These are phyloP conservation scores for Nannizziopsis arthrosporioides DNA, from an alignment of 2,329 filamentous ascomycete genomes.

Conservation along the genomic window DNA sequence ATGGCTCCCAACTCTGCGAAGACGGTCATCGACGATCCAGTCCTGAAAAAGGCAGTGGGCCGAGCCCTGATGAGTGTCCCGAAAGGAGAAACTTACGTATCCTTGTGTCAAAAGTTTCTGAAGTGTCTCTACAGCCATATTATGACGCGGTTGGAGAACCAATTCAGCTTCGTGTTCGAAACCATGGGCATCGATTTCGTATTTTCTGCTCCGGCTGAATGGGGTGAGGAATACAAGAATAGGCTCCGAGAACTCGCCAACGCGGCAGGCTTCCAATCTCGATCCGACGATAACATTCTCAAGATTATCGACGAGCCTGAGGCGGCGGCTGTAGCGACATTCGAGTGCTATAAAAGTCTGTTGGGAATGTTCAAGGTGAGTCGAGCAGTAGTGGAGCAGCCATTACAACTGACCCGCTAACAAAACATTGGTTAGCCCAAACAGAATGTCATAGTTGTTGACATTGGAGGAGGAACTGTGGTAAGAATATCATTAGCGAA, in stretches of 20 bases:
- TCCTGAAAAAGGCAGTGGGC: conserved; percentile 11
- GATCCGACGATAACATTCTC: conserved; percentile 12
- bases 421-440: background rate
- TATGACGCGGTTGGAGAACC: conserved; percentile 2
- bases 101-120: conserved; percentile 14
- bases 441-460: conserved; percentile 13
- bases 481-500: background rate
- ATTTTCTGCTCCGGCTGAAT: conserved; percentile 17
- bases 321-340: conserved; percentile 15
- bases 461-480: conserved; percentile 18
- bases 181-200: conserved; percentile 11
- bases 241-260: conserved; percentile 11
- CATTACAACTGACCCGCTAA: background rate
- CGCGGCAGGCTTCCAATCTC: conserved; percentile 13
- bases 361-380: conserved; percentile 9
- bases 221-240: conserved; percentile 10
- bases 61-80: conserved; percentile 13
- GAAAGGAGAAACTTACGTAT: conserved; percentile 10
- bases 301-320: conserved; percentile 16
- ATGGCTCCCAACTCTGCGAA: conserved; percentile 9
- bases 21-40: conserved; percentile 13
- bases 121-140: conserved; percentile 11
- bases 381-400: background rate
- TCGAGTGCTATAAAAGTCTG: background rate
- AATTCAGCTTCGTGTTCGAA: background rate